Evolutionary conservation across 306 rosid species (phyloP).

Genomic region (Crotalaria pallida): DNA sequence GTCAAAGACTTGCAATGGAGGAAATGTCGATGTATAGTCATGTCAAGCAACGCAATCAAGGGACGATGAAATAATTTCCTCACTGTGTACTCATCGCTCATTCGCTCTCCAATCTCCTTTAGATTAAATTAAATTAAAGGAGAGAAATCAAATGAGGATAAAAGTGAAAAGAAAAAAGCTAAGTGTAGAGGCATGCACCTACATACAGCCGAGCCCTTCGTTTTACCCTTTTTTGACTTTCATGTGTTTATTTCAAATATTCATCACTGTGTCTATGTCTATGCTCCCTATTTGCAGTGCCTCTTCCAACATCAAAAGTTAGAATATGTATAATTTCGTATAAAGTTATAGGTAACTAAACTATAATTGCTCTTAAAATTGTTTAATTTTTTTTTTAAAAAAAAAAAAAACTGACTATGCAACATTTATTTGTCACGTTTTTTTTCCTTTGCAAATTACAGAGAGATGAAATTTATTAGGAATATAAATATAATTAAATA

Average conservation of each 20-base stretch:
- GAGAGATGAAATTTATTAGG: not conserved
- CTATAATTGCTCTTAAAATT: not conserved
- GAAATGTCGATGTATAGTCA: not conserved
- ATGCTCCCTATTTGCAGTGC: not conserved
- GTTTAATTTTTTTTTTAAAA: no score
- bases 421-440: not conserved
- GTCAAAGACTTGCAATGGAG: conserved; percentile 19
- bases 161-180: not conserved
- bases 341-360: not conserved
- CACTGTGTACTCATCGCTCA: not conserved
- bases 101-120: not conserved
- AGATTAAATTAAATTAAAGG: no score
- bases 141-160: not conserved
- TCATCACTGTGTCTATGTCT: not conserved
- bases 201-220: not conserved
- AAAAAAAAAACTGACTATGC: no score
- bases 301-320: not conserved
- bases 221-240: conserved; percentile 28
- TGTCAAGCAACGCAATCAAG: not conserved
- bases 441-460: not conserved
- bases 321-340: not conserved
- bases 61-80: not conserved
- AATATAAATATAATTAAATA: not conserved
- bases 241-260: conserved; percentile 3
- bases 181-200: not conserved